These are phyloP conservation scores for Cucumis hystrix DNA, from an alignment of 306 rosid genomes.

Conservation along the genomic window DNA sequence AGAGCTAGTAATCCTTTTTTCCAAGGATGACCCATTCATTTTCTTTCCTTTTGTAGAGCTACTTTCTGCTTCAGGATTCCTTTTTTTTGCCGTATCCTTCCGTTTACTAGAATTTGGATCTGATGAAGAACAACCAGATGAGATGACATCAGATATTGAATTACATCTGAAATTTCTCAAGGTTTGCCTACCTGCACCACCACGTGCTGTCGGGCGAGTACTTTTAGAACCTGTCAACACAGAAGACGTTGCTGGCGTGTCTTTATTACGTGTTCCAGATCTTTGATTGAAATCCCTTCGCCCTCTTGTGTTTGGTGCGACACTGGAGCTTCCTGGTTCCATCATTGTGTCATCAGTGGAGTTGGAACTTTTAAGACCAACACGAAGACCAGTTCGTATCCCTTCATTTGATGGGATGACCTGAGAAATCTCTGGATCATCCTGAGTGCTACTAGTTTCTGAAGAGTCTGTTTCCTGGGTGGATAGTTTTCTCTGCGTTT, in stretches of 20 bases:
- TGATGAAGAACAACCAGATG: constrained; percentile 53
- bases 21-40: constrained; percentile 39
- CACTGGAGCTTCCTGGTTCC: constrained; percentile 64
- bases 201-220: constrained; percentile 26
- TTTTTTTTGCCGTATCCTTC: constrained; percentile 47
- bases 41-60: constrained; percentile 83
- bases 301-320: constrained; percentile 40
- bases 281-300: constrained; percentile 43
- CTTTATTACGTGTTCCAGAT: constrained; percentile 40
- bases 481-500: constrained; percentile 34
- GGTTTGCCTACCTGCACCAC: constrained; percentile 56
- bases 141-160: constrained; percentile 57
- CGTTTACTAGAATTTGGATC: constrained; percentile 40
- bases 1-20: constrained; percentile 33
- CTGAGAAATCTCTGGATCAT: constrained; percentile 51
- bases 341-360: constrained; percentile 24
- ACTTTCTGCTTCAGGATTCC: constrained; percentile 75
- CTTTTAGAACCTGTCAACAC: constrained; percentile 23
- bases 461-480: constrained; percentile 60
- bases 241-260: constrained; percentile 17
- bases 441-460: constrained; percentile 66
- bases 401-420: constrained; percentile 30
- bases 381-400: constrained; percentile 36
- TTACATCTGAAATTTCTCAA: constrained; percentile 72
- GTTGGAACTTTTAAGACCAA: constrained; percentile 15